Conservation (phyloP, 371 early-diverging fungal species). For the Coemansia sp. region DNA sequence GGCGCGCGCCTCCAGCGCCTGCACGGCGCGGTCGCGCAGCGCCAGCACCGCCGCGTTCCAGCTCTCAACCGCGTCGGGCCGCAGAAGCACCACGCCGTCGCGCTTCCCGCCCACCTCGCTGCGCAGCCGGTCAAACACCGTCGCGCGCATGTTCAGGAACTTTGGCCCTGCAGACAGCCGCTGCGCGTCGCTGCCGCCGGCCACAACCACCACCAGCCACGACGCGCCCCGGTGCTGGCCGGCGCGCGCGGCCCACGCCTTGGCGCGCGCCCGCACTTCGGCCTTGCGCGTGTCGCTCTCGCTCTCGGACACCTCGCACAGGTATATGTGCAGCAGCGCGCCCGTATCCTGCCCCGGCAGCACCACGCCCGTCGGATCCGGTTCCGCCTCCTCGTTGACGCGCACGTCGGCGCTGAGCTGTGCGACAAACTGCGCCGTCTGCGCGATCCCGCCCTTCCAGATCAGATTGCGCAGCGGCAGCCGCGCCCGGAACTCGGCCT, state of each 20-base stretch:
- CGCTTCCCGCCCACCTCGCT: constrained; percentile 75
- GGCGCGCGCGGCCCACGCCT: constrained; percentile 79
- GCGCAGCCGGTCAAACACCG: constrained; percentile 83
- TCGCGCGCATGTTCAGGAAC: constrained; percentile 66
- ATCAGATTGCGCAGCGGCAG: constrained; percentile 82
- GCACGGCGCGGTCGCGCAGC: constrained; percentile 78
- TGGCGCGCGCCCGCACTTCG: constrained; percentile 70
- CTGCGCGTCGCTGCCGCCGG: constrained; percentile 57
- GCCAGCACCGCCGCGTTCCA: constrained; percentile 78
- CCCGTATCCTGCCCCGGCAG: constrained; percentile 1
- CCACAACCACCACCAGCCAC: constrained; percentile 88
- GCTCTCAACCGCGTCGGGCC: constrained; percentile 63
- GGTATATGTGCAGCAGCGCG: constrained; percentile 27
- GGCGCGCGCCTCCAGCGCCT: constrained; percentile 79
- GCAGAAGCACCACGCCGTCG: constrained; percentile 35
- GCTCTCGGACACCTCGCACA: constrained; percentile 45
- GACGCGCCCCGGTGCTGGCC: constrained; percentile 82
- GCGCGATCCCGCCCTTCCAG: constrained; percentile 78
- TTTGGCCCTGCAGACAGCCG: constrained; percentile 51
- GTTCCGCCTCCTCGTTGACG: constrained; percentile 54
- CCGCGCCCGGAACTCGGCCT: constrained; percentile 66
- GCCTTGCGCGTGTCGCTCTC: constrained; percentile 84
- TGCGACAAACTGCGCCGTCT: constrained; percentile 57
- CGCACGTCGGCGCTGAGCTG: constrained; percentile 51
- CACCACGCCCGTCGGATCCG: background rate